phyloP scores from a whole-genome alignment of 495 filamentous ascomycete species.

The Penicillium bovifimosum region DNA sequence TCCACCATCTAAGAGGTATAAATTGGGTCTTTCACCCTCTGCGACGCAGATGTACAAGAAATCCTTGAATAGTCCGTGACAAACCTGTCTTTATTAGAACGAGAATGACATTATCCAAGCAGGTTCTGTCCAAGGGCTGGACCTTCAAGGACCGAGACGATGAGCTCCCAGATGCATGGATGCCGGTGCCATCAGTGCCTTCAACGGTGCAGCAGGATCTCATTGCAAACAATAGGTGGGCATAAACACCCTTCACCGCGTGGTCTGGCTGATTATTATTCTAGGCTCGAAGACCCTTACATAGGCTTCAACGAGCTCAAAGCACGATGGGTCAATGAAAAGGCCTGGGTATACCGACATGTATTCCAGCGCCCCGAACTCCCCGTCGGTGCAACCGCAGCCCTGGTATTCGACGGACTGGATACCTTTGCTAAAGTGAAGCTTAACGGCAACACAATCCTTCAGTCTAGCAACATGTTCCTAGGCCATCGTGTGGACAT shows the following conservation, averaged over 20 bases:
- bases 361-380: conserved; percentile 49
- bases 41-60: neutral
- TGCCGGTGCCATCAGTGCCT: conserved; percentile 1
- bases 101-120: conserved; percentile 3
- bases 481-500: conserved; percentile 67
- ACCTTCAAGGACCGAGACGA: conserved; percentile 6
- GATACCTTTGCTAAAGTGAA: conserved; percentile 79
- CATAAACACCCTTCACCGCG: neutral
- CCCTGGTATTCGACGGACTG: conserved; percentile 70
- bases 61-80: neutral
- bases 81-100: neutral
- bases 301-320: conserved; percentile 72
- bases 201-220: conserved; percentile 10
- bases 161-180: neutral
- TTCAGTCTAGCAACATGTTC: conserved; percentile 80
- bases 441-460: conserved; percentile 62
- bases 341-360: conserved; percentile 68
- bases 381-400: conserved; percentile 38
- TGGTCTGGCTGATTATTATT: neutral
- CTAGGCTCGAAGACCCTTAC: conserved; percentile 51
- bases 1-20: neutral
- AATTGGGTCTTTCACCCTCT: neutral
- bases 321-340: conserved; percentile 80
- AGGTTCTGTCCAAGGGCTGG: neutral
- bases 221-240: conserved; percentile 5